Conservation (phyloP, 2,329 filamentous ascomycete genomes). For the Cercospora sesami region DNA sequence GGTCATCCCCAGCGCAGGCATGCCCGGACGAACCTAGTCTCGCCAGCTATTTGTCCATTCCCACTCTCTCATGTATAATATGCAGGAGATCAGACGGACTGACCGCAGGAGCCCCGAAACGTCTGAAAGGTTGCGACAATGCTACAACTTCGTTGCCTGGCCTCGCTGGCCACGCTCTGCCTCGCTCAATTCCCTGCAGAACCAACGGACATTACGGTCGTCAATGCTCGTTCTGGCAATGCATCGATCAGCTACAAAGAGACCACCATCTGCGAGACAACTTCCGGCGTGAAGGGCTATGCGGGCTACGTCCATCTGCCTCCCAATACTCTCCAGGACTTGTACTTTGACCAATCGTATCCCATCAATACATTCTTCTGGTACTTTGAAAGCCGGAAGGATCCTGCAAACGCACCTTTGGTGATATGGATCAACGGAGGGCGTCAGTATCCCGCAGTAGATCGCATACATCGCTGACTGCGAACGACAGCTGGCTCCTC, state of each 20-base stretch:
- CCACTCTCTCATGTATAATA: no score
- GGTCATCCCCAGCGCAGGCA: no score
- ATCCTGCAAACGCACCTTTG: conserved; percentile 48
- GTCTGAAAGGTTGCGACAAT: not conserved
- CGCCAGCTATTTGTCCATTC: no score
- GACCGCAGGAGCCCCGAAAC: no score
- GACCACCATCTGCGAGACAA: conserved; percentile 56
- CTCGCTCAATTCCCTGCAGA: conserved; percentile 19
- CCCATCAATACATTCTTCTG: conserved; percentile 18
- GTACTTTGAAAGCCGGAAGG: conserved; percentile 54
- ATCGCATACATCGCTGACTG: conserved; percentile 32
- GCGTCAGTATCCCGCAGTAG: conserved; percentile 25
- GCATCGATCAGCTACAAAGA: conserved; percentile 27
- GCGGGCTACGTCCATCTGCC: conserved; percentile 59
- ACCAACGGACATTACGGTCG: conserved; percentile 16
- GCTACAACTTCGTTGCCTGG: not conserved
- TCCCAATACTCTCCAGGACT: conserved; percentile 2
- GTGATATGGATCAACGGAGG: conserved; percentile 62
- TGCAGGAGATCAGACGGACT: no score
- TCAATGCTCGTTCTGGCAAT: conserved; percentile 13
- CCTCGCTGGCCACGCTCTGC: not conserved
- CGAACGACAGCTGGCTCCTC: conserved; percentile 45
- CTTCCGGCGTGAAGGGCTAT: conserved; percentile 57
- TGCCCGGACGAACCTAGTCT: no score
- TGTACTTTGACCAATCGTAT: conserved; percentile 5